These are phyloP conservation scores for Nitzschia sp. DNA, from an alignment of 108 stramenopile genomes.

Conservation along the genomic window DNA sequence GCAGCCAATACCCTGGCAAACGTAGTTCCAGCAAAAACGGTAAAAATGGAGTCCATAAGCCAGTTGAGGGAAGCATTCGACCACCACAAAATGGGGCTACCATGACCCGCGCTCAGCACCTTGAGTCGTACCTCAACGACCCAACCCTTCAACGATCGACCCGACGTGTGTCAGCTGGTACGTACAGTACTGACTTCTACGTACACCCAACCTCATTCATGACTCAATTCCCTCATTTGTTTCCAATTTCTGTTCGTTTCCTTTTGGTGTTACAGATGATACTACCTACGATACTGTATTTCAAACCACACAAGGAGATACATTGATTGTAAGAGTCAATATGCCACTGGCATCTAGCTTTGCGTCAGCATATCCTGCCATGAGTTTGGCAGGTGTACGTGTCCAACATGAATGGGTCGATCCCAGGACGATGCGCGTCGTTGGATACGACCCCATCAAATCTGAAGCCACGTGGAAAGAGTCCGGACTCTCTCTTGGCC, in stretches of 20 bases:
- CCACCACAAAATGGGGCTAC: constrained; percentile 3
- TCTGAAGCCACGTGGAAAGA: constrained; percentile 56
- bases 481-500: constrained; percentile 52
- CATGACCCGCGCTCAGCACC: constrained; percentile 53
- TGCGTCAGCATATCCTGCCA: constrained; percentile 43
- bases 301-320: constrained; percentile 69
- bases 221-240: constrained; percentile 14
- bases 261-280: constrained; percentile 49
- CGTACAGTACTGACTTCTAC: constrained; percentile 18
- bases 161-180: constrained; percentile 66
- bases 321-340: constrained; percentile 72
- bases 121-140: constrained; percentile 70
- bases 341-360: constrained; percentile 37
- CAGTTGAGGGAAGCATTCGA: constrained; percentile 28
- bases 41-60: constrained; percentile 13
- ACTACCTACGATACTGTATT: constrained; percentile 83
- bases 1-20: constrained; percentile 21
- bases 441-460: constrained; percentile 62
- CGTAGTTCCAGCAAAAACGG: neutral
- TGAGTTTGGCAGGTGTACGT: constrained; percentile 78
- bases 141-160: constrained; percentile 65
- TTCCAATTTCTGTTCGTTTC: constrained; percentile 12
- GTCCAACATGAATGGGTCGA: constrained; percentile 74
- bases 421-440: constrained; percentile 52
- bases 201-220: neutral